These are phyloP conservation scores for Phyllosticta ampelicida DNA, from an alignment of 2,329 filamentous ascomycete genomes.

Conservation along the genomic window DNA sequence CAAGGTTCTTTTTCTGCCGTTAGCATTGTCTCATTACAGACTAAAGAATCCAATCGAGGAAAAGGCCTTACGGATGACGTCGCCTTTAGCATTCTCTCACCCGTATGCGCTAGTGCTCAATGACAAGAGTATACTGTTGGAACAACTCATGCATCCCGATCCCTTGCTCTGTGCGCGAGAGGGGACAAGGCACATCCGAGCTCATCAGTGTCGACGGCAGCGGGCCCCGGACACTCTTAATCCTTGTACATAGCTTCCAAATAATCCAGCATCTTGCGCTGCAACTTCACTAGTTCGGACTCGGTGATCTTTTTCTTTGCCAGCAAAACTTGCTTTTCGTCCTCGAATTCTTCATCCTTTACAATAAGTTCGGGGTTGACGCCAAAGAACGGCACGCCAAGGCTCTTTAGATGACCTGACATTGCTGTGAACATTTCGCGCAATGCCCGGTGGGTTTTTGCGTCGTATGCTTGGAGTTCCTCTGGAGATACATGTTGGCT, in stretches of 20 bases:
- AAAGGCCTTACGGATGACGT: neutral
- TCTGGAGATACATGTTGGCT: constrained; percentile 14
- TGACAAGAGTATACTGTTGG: neutral
- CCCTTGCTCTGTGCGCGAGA: neutral
- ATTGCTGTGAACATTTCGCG: constrained; percentile 50
- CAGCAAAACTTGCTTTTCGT: constrained; percentile 1
- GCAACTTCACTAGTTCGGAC: constrained; percentile 21
- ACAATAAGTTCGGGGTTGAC: constrained; percentile 36
- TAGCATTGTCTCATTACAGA: neutral
- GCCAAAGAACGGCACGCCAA: constrained; percentile 53
- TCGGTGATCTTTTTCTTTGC: constrained; percentile 19
- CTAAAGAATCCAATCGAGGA: neutral
- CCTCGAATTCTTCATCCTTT: constrained; percentile 14
- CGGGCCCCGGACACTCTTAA: constrained; percentile 11
- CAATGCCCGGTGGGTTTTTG: constrained; percentile 51
- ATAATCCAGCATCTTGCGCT: constrained; percentile 26
- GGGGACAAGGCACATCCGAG: neutral
- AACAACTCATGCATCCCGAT: neutral
- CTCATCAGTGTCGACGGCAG: neutral
- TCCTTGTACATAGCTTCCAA: constrained; percentile 30
- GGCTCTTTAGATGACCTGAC: constrained; percentile 41
- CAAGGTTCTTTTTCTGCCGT: too few relatives aligned
- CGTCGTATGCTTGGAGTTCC: constrained; percentile 49
- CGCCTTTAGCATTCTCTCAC: neutral
- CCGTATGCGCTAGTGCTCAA: neutral